Evolutionary conservation across 768 basidiomycete species (phyloP), one percentile per base, ranked within the genome.

Genomic region (Amyloporia xantha): DNA sequence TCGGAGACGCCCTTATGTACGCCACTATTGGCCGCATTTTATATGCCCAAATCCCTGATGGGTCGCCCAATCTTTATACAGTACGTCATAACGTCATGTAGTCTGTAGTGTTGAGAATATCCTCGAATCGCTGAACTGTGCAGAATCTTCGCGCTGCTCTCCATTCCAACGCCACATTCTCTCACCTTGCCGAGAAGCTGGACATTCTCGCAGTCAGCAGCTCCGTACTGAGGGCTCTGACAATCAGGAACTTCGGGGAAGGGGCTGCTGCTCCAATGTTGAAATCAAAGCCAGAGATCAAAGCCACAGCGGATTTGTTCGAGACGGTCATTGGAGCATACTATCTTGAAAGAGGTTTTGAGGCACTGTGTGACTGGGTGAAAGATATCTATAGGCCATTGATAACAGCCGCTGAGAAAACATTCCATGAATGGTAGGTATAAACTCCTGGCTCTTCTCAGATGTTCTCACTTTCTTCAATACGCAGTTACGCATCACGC

Each of bases 1-100:
- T 76, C 11, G 75, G 75, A 4, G 75, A 76, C 47, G 69, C 72
- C 24, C 59, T 72, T 46, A 74, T 76, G 65, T 66, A 72, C 51
- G 67, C 70, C 49, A 60, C 65, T 25, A 60, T 76, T 15, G 69
- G 70, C 10, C 62, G 68, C 37, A 64, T 65, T 47, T 64, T 77
- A 1, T 71, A 68, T 49, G 58, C 57, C 15, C 56, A 59, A 44
- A 42, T 54, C 12, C 64, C 64, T 6, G 35, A 57, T 7, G 64
- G 59, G 7, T 41, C 49, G 9, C 61, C 62, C 5, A 46, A 53
- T n/a, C 48, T 64, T 4, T 62, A 59, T 43, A 64, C 59, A 23
- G 64, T 66, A 52, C 45, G 62, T 59, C 26, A 1, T 20, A 23
- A 19, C 27, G 41, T 30, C 25, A 25, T 28, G 3, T n/a, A 33